A percentile compares a stretch with the other conserved stretches of the same genome.
Evolutionary conservation across 202 grass and related monocot species (phyloP).

Genomic region (Panicum virgatum): DNA sequence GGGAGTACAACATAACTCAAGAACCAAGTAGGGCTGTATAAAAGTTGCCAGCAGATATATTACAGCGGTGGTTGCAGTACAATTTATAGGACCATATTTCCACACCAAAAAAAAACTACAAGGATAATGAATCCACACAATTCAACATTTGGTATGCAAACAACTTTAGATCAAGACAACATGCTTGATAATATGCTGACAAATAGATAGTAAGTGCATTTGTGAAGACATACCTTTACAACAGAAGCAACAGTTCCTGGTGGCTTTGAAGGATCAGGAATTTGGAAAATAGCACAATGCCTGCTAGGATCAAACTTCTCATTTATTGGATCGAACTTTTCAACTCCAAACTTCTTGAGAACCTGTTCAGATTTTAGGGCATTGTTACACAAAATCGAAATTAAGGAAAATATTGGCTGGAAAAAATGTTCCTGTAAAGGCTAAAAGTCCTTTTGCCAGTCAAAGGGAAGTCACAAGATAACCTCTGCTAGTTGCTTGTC

Average conservation of each 20-base stretch:
- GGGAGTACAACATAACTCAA: neutral
- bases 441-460: neutral
- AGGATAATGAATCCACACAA: neutral
- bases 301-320: conserved; percentile 77
- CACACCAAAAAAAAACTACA: conserved; percentile 19
- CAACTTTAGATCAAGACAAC: neutral
- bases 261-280: conserved; percentile 71
- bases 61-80: neutral
- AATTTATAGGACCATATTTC: neutral
- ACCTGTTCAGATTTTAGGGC: conserved; percentile 53
- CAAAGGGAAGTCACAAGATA: neutral
- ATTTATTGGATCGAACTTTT: conserved; percentile 78
- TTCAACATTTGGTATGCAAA: neutral
- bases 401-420: neutral
- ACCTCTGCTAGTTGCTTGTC: conserved; percentile 92
- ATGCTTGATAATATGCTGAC: neutral
- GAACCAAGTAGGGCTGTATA: neutral
- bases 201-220: conserved; percentile 6
- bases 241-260: conserved; percentile 75
- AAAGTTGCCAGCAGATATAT: neutral
- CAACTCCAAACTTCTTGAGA: conserved; percentile 81
- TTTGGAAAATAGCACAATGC: conserved; percentile 84
- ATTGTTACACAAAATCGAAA: conserved; percentile 21
- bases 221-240: conserved; percentile 57
- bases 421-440: neutral